Percentiles rank a stretch among this genome's conserved stretches.
Conservation (phyloP, 805 yeast genomes). For the Candida maesae region DNA sequence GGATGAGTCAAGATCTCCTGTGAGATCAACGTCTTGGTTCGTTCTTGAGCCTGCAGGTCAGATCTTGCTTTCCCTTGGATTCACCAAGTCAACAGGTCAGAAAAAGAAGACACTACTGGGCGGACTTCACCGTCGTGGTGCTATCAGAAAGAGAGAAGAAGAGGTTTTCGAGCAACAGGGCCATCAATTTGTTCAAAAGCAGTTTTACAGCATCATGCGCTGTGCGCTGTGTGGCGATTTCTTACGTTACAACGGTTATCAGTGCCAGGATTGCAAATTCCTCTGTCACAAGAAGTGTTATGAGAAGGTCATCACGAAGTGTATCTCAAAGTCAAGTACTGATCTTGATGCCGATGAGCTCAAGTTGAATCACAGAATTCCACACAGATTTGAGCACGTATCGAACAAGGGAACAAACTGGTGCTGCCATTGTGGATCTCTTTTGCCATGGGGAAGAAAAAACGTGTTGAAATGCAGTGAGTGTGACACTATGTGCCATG, state of each 20-base stretch:
- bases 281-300: conserved; percentile 80
- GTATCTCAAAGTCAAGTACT: conserved; percentile 72
- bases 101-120: conserved; percentile 46
- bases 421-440: conserved; percentile 99
- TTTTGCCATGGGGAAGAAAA: conserved; percentile 91
- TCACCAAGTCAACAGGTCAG: conserved; percentile 60
- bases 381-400: conserved; percentile 92
- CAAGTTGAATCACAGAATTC: conserved; percentile 90
- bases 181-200: conserved; percentile 93
- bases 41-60: conserved; percentile 94
- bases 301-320: conserved; percentile 75
- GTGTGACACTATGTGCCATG: conserved; percentile 94
- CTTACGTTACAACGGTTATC: conserved; percentile 79
- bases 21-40: conserved; percentile 77
- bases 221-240: conserved; percentile 98
- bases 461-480: conserved; percentile 89
- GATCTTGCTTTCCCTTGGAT: conserved; percentile 70
- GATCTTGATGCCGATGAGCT: conserved; percentile 71
- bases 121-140: conserved; percentile 93
- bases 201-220: conserved; percentile 92
- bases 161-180: conserved; percentile 95
- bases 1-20: conserved; percentile 21
- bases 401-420: conserved; percentile 95
- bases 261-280: conserved; percentile 81
- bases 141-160: conserved; percentile 86